These are phyloP conservation scores for Pseudozyma sp. DNA, from an alignment of 1,284 basidiomycete species.

Conservation along the genomic window DNA sequence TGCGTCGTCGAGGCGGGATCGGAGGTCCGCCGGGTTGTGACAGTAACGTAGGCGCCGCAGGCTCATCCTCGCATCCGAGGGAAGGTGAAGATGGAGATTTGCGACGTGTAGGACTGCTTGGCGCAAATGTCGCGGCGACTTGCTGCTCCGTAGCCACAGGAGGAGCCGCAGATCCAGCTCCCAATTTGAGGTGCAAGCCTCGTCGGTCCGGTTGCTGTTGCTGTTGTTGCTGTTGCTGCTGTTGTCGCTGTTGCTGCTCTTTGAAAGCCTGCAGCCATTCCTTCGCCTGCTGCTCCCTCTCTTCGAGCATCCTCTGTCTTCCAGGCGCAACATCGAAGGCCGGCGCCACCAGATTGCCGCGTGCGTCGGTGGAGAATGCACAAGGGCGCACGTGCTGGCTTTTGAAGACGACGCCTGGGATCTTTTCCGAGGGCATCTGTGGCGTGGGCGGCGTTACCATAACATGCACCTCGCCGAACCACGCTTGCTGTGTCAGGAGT, in stretches of 20 bases:
- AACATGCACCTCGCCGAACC: conserved; percentile 33
- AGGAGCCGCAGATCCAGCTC: conserved; percentile 14
- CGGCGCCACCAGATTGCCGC: conserved; percentile 28
- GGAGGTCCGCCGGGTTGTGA: conserved; percentile 4
- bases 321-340: conserved; percentile 42
- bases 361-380: conserved; percentile 14
- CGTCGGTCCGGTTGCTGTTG: conserved; percentile 15
- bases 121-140: conserved; percentile 22
- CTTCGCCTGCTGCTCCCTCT: conserved; percentile 20
- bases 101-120: conserved; percentile 8
- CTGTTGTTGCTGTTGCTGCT: conserved; percentile 7
- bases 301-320: conserved; percentile 24
- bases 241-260: conserved; percentile 11
- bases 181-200: conserved; percentile 13
- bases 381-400: conserved; percentile 10
- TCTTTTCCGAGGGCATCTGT: conserved; percentile 17
- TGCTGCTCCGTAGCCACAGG: conserved; percentile 15
- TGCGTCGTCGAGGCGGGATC: conserved; percentile 32
- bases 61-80: not conserved
- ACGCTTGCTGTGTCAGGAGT: conserved; percentile 4
- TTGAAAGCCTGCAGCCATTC: conserved; percentile 23
- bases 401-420: conserved; percentile 24
- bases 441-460: conserved; percentile 44
- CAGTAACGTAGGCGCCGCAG: not conserved
- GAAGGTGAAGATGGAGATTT: not conserved